A percentile compares a stretch with the other conserved stretches of the same genome.
These are phyloP conservation scores for Ophidiomyces ophidiicola DNA, from an alignment of 2,329 filamentous ascomycete genomes.

Conservation along the genomic window DNA sequence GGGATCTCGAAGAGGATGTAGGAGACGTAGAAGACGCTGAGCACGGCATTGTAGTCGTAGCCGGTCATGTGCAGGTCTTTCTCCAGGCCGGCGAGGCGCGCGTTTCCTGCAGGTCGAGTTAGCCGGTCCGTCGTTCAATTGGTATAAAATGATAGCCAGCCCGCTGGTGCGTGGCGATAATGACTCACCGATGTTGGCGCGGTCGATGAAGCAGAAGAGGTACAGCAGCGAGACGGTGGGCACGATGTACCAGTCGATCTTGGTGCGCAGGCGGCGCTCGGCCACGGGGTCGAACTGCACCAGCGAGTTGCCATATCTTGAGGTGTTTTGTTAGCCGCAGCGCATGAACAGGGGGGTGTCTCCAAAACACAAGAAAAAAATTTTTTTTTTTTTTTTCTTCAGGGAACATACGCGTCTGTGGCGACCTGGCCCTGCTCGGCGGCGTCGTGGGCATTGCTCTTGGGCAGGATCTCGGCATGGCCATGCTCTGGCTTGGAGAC, in stretches of 20 bases:
- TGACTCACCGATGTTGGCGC: slow-evolving; percentile 55
- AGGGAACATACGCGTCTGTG: slow-evolving; percentile 33
- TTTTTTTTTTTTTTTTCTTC: slow-evolving; percentile 12
- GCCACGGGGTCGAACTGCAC: slow-evolving; percentile 46
- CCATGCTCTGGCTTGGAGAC: background rate
- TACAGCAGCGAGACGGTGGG: slow-evolving; percentile 56
- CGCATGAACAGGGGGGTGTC: background rate
- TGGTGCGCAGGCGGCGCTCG: slow-evolving; percentile 47
- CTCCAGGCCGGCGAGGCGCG: slow-evolving; percentile 52
- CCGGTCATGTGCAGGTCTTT: slow-evolving; percentile 46
- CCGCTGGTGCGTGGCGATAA: background rate
- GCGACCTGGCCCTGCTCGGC: slow-evolving; percentile 37
- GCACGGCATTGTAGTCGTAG: slow-evolving; percentile 57
- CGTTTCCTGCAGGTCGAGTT: slow-evolving; percentile 45
- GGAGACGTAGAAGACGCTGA: slow-evolving; percentile 59
- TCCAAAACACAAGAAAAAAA: background rate
- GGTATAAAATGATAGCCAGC: slow-evolving; percentile 1
- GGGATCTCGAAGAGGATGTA: slow-evolving; percentile 66
- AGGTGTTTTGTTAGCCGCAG: slow-evolving; percentile 7
- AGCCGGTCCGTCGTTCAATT: background rate
- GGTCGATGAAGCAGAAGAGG: slow-evolving; percentile 62
- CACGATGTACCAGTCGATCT: slow-evolving; percentile 54
- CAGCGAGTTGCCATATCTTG: slow-evolving; percentile 40
- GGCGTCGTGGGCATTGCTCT: slow-evolving; percentile 23
- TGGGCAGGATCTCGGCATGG: background rate